phyloP scores from a whole-genome alignment of 2,329 filamentous ascomycete genomes.

The Furcasterigmium furcatum region DNA sequence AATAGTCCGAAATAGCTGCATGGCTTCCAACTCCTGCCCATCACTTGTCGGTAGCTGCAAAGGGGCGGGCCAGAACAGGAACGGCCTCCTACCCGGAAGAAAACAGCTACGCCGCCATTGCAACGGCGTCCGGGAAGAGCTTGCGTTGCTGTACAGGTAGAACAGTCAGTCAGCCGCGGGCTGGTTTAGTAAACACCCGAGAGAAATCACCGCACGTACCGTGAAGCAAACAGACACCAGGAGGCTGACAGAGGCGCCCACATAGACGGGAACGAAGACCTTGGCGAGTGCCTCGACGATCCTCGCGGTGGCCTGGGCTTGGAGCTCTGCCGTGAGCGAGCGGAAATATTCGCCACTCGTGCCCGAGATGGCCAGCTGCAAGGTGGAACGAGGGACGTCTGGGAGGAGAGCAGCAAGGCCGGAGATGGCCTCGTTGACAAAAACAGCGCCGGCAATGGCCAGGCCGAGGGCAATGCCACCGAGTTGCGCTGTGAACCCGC shows the following conservation, averaged over 20 bases:
- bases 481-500: not conserved
- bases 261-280: not conserved
- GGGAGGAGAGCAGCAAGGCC: not conserved
- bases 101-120: too few relatives aligned
- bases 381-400: not conserved
- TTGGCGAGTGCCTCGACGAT: not conserved
- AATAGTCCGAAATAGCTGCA: too few relatives aligned
- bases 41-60: too few relatives aligned
- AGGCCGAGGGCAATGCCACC: conserved; percentile 1
- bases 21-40: too few relatives aligned
- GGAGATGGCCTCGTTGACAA: not conserved
- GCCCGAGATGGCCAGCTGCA: not conserved
- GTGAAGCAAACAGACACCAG: not conserved
- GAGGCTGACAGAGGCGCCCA: not conserved
- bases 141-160: too few relatives aligned
- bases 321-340: not conserved
- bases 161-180: too few relatives aligned
- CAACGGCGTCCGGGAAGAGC: too few relatives aligned
- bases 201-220: not conserved
- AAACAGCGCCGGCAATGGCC: conserved; percentile 1
- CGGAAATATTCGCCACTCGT: not conserved
- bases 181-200: too few relatives aligned
- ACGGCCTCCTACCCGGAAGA: too few relatives aligned
- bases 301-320: not conserved
- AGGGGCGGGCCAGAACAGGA: too few relatives aligned